These are phyloP conservation scores for Trebouxia gelatinosa DNA, from an alignment of 163 green algal genomes.

Conservation along the genomic window DNA sequence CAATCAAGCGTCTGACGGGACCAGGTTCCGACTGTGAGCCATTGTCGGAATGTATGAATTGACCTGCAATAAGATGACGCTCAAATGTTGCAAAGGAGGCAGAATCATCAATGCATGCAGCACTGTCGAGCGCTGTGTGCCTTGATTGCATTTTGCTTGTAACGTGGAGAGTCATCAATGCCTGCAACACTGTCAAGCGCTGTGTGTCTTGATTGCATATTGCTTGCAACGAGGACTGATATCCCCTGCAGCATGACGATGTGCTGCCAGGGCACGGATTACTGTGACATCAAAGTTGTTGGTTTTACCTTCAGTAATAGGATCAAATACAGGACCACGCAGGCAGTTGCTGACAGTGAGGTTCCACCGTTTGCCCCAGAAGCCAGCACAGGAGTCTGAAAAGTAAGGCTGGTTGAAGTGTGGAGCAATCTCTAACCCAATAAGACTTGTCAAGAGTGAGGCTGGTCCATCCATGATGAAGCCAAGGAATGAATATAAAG, in stretches of 20 bases:
- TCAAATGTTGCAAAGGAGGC: neutral
- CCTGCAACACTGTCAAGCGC: neutral
- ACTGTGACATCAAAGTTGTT: neutral
- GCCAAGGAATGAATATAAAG: conserved; percentile 53
- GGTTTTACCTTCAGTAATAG: conserved; percentile 38
- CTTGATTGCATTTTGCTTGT: neutral
- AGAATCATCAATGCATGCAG: conserved; percentile 14
- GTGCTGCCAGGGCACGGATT: neutral
- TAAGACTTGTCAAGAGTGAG: conserved; percentile 44
- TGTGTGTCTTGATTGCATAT: too few species aligned
- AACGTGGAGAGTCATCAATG: neutral
- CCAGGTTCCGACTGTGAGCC: neutral
- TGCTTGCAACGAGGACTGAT: too few species aligned
- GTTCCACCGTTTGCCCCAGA: conserved; percentile 57
- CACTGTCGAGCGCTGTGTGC: too few species aligned
- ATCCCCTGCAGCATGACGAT: neutral
- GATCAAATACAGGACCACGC: conserved; percentile 46
- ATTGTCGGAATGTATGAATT: neutral
- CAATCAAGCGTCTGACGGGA: conserved; percentile 8
- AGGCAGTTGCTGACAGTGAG: conserved; percentile 47
- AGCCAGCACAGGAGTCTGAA: conserved; percentile 29
- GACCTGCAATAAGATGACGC: neutral
- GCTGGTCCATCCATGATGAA: conserved; percentile 66
- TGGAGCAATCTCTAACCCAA: conserved; percentile 56
- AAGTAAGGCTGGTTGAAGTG: conserved; percentile 71